Evolutionary conservation across 805 yeast genomes (phyloP).

Genomic region (Cyberlindnera mrakii): DNA sequence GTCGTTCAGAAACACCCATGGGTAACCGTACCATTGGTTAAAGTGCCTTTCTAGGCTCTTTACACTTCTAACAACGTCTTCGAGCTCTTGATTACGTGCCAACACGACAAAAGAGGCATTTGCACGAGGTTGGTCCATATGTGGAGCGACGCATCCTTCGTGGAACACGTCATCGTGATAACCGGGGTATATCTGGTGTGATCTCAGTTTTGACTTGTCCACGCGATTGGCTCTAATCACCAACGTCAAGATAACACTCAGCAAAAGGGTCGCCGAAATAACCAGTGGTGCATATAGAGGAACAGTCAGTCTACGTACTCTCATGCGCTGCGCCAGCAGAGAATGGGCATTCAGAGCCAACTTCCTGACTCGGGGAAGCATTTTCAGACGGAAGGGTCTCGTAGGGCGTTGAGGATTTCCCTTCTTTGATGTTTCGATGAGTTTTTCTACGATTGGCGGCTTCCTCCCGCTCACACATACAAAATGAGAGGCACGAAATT

Average conservation of each 20-base stretch:
- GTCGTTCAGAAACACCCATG: conserved; percentile 86
- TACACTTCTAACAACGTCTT: conserved; percentile 72
- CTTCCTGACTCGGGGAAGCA: too few relatives aligned
- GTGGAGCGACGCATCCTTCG: conserved; percentile 44
- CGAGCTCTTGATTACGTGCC: conserved; percentile 73
- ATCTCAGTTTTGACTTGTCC: not conserved
- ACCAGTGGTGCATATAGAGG: too few relatives aligned
- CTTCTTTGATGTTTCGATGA: too few relatives aligned
- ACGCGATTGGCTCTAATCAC: not conserved
- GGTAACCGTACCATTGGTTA: conserved; percentile 91
- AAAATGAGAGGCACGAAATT: too few relatives aligned
- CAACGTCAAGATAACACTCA: conserved; percentile 1
- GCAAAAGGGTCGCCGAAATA: too few relatives aligned
- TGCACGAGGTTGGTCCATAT: conserved; percentile 37
- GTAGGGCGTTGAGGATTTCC: too few relatives aligned
- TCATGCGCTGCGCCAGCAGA: too few relatives aligned
- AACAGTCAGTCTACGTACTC: too few relatives aligned
- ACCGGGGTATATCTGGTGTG: conserved; percentile 7
- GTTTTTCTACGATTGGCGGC: too few relatives aligned
- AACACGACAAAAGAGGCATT: conserved; percentile 83
- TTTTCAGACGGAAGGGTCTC: too few relatives aligned
- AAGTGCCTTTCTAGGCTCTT: conserved; percentile 76
- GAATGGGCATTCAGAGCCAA: too few relatives aligned
- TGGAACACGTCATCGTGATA: conserved; percentile 41
- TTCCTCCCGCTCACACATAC: too few relatives aligned